phyloP scores from a whole-genome alignment of 2,329 filamentous ascomycete genomes.

The Cyphellophora europaea region DNA sequence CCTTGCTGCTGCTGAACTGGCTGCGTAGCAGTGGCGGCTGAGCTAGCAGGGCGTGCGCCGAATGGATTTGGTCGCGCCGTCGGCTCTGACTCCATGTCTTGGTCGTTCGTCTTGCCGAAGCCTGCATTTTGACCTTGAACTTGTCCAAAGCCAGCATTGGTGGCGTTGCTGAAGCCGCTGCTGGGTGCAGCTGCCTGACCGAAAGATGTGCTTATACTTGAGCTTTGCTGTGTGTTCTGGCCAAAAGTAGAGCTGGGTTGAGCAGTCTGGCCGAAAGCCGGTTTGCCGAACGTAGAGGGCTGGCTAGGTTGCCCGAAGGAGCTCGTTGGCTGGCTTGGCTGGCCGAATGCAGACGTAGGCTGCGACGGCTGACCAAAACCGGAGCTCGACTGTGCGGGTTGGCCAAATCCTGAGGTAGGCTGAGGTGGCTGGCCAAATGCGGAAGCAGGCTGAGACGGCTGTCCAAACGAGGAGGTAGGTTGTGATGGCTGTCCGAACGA shows the following conservation, averaged over 20 bases:
- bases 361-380: conserved; percentile 24
- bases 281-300: conserved; percentile 21
- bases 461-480: conserved; percentile 17
- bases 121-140: conserved; percentile 26
- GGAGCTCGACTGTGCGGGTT: conserved; percentile 8
- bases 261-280: conserved; percentile 27
- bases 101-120: conserved; percentile 10
- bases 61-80: conserved; percentile 20
- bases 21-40: conserved; percentile 18
- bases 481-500: conserved; percentile 10
- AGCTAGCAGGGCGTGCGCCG: conserved; percentile 19
- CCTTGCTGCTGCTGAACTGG: conserved; percentile 6
- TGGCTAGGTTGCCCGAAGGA: conserved; percentile 7
- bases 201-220: too few species aligned
- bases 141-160: conserved; percentile 5
- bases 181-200: too few species aligned
- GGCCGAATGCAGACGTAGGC: conserved; percentile 16
- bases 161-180: not conserved
- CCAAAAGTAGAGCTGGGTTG: conserved; percentile 11
- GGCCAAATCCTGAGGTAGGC: conserved; percentile 19
- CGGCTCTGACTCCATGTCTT: conserved; percentile 14
- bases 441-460: conserved; percentile 26
- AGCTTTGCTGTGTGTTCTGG: conserved; percentile 6
- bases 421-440: conserved; percentile 6
- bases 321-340: conserved; percentile 8